These are phyloP conservation scores for Ceratopteris richardii DNA, from an alignment of 75 land plant species.

Conservation along the genomic window DNA sequence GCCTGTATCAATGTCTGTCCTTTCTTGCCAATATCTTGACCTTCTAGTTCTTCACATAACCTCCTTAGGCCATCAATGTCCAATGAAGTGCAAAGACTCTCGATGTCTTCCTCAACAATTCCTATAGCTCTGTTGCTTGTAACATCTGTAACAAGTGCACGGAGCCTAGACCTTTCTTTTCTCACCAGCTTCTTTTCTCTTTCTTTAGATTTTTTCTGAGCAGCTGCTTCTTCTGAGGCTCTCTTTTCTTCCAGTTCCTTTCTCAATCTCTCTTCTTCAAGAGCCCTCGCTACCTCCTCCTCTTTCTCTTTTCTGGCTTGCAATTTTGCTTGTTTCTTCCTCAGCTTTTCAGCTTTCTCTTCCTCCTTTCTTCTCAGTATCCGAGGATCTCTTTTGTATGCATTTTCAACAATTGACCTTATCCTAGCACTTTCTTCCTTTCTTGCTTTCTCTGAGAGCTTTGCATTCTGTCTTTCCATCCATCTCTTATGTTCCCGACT, in stretches of 20 bases:
- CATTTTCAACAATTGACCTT: slow-evolving; percentile 81
- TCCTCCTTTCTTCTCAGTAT: slow-evolving; percentile 75
- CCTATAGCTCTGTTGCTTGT: slow-evolving; percentile 31
- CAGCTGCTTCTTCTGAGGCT: slow-evolving; percentile 66
- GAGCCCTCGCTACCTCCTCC: slow-evolving; percentile 64
- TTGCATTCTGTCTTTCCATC: slow-evolving; percentile 98
- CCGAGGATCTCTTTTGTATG: slow-evolving; percentile 82
- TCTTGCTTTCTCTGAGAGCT: slow-evolving; percentile 81
- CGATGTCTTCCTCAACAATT: slow-evolving; percentile 63
- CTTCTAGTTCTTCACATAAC: slow-evolving; percentile 65
- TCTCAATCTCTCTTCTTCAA: slow-evolving; percentile 65
- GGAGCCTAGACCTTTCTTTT: slow-evolving; percentile 76
- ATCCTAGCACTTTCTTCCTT: slow-evolving; percentile 80
- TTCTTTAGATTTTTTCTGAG: slow-evolving; percentile 78
- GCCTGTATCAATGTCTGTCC: slow-evolving; percentile 41
- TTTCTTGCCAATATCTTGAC: slow-evolving; percentile 26
- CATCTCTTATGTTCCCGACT: slow-evolving; percentile 94
- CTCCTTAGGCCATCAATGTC: slow-evolving; percentile 41
- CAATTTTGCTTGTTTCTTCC: slow-evolving; percentile 70
- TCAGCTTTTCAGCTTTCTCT: slow-evolving; percentile 77
- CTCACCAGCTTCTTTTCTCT: slow-evolving; percentile 86
- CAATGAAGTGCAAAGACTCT: slow-evolving; percentile 51
- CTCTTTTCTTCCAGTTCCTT: slow-evolving; percentile 76
- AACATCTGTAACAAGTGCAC: slow-evolving; percentile 42
- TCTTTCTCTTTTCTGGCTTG: slow-evolving; percentile 73